Percentiles rank a stretch among this genome's conserved stretches.
Evolutionary conservation across 108 stramenopile species (phyloP).

Genomic region (Pinguiococcus pyrenoidosus): DNA sequence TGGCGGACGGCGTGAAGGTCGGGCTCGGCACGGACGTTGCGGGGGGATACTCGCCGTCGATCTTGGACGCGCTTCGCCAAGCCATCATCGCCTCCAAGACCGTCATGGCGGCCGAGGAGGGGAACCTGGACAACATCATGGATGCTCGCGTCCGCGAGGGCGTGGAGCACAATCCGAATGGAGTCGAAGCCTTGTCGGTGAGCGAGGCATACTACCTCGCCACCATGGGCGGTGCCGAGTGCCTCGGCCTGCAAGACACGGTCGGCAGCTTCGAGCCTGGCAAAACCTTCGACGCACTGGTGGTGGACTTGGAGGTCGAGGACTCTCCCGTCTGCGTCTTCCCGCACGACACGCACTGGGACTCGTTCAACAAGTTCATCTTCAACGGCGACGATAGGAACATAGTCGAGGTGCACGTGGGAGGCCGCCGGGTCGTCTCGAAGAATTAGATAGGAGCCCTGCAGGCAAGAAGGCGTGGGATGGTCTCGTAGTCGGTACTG

Average conservation of each 20-base stretch:
- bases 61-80: constrained; percentile 38
- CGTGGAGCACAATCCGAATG: too few species aligned
- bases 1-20: constrained; percentile 35
- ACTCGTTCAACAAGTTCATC: constrained; percentile 37
- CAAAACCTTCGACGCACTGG: constrained; percentile 46
- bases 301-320: constrained; percentile 11
- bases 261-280: constrained; percentile 48
- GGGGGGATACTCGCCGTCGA: constrained; percentile 50
- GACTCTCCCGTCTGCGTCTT: constrained; percentile 28
- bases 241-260: constrained; percentile 30
- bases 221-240: constrained; percentile 53
- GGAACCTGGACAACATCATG: constrained; percentile 10
- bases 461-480: too few species aligned
- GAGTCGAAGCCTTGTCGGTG: constrained; percentile 26
- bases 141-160: too few species aligned
- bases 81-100: constrained; percentile 39
- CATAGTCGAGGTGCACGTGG: constrained; percentile 28
- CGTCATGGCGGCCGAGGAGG: constrained; percentile 4
- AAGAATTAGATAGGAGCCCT: not conserved
- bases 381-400: constrained; percentile 44
- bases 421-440: constrained; percentile 18
- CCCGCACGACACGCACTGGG: constrained; percentile 19
- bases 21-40: constrained; percentile 60
- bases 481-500: too few species aligned
- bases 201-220: constrained; percentile 50